Base-by-base conservation (phyloP, 225 moss, liverwort and hornwort genomes). In the Marchantia polymorpha region DNA sequence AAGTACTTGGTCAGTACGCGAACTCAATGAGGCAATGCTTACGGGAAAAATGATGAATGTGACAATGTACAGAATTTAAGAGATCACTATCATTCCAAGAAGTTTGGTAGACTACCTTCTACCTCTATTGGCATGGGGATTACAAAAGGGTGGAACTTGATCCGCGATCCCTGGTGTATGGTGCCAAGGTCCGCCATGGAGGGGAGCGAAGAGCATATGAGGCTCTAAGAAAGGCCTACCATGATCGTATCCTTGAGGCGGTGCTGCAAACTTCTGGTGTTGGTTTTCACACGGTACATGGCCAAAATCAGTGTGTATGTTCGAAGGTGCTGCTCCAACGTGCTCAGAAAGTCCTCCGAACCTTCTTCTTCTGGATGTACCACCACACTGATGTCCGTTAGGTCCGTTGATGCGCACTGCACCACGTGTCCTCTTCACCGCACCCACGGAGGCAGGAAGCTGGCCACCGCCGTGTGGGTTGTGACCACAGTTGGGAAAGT, bases 271-370 rank as follows among this genome's bases (percentile, higher is more conserved):
- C 7, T 31, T 11, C 46, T 58, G 20, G 19, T 64, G 58, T 39
- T 75, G 75, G 39, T 75, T 12, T 19, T 75, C 75, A 75, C 58
- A 56, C 59, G 75, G 52, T 52, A 27, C 19, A 52, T 26, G 75
- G 23, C 56, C 75, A 31, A 75, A 75, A 39, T 75, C 59, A 17
- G 11, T 55, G 39, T 55, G 59, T 8, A 20, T 30, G 29, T 75
- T 75, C 8, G 56, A 59, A 22, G 58, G 31, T 39, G 59, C 20
- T 20, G 55, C 59, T 39, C 17, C 59, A 59, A 26, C 20, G 20
- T 58, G 4, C 20, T 25, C 27, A 15, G 30, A 15, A 17, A n/a
- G 10, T 52, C 52, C n/a, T 12, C 54, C 54, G 20, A 7, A 25
- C 31, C 31, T 59, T 3, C 30, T 59, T 75, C 75, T 22, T 59